Base-by-base conservation (phyloP, 108 stramenopile genomes). In the Pseudonitzschia delicatissima region DNA sequence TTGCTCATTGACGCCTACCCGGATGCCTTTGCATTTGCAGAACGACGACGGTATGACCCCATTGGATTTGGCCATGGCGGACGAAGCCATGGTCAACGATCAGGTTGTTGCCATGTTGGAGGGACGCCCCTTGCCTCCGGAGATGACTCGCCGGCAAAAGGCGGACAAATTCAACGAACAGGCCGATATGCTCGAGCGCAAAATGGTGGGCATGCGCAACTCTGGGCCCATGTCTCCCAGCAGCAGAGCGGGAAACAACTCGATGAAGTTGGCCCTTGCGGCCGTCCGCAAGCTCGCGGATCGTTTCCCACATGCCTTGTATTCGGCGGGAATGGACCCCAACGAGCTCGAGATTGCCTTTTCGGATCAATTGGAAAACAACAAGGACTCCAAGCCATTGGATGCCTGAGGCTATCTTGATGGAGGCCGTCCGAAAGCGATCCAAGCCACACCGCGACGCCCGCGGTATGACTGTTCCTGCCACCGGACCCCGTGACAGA, bases 21-120 rank as follows among this genome's bases (percentile, higher is more conserved):
- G 20, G 93, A 94, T 58, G 93, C 90, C 9, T n/a, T 58, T 91
- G 44, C 90, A 89, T 66, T 59, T 94, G 29, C 90, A 94, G 65
- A 94, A 94, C 57, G 90, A 94, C 51, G 90, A 94, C 61, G 90
- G 88, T n/a, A 94, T 91, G 90, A 94, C 93, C 0, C 90, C 93
- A 0, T 76, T 94, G 35, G 93, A 94, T 65, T 66, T 94, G 55
- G 88, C 88, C 29, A 60, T 91, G 50, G 83, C 83, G 26, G 90
- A 88, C 48, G 80, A 85, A 64, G 58, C 71, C 5, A 68, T 79
- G 33, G 78, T 79, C 27, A 76, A 72, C n/a, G 92, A 94, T 50
- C 74, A 84, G 21, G 81, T 94, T 33, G 57, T 94, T 21, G 90
- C 93, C 23, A 70, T 94, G 73, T 62, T 94, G 71, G 90, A 94